phyloP scores from a whole-genome alignment of 1,284 basidiomycete species.

The Sanghuangporus weigelae region DNA sequence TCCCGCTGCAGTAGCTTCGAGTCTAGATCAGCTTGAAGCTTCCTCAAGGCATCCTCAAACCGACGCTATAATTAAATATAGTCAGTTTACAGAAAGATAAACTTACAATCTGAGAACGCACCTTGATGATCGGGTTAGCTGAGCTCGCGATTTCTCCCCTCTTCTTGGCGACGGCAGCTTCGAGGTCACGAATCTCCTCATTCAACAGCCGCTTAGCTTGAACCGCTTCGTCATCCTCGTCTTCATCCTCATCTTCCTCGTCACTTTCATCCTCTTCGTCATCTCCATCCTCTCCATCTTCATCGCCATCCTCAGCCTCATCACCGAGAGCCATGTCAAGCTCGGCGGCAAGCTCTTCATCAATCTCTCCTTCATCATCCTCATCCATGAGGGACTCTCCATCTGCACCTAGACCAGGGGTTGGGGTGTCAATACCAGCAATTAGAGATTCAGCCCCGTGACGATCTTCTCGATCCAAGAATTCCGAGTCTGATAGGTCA shows the following conservation, averaged over 20 bases:
- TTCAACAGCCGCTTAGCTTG: slow-evolving; percentile 78
- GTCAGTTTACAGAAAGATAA: slow-evolving; percentile 6
- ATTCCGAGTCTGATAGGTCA: slow-evolving; percentile 83
- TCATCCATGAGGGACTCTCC: slow-evolving; percentile 59
- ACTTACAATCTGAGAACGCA: slow-evolving; percentile 26
- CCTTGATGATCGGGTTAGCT: slow-evolving; percentile 85
- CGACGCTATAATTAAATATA: slow-evolving; percentile 57
- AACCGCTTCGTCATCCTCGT: slow-evolving; percentile 54
- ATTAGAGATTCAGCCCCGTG: slow-evolving; percentile 52
- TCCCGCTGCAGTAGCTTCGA: slow-evolving; percentile 80
- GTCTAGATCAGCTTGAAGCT: slow-evolving; percentile 81
- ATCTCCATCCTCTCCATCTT: slow-evolving; percentile 28
- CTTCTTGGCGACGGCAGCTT: slow-evolving; percentile 86
- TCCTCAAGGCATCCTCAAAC: slow-evolving; percentile 89
- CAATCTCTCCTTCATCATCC: slow-evolving; percentile 69
- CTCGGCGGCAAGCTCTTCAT: slow-evolving; percentile 73
- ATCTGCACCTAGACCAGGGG: slow-evolving; percentile 45
- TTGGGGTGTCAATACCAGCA: slow-evolving; percentile 59
- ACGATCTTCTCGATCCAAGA: slow-evolving; percentile 58
- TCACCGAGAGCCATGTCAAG: slow-evolving; percentile 65
- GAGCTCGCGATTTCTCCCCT: slow-evolving; percentile 81
- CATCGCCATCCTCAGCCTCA: slow-evolving; percentile 23
- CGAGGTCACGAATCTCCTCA: slow-evolving; percentile 87
- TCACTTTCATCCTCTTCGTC: slow-evolving; percentile 61
- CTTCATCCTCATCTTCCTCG: slow-evolving; percentile 63